Evolutionary conservation across 1,139 yeast species (phyloP).

Genomic region (Kodamaea anthophila): DNA sequence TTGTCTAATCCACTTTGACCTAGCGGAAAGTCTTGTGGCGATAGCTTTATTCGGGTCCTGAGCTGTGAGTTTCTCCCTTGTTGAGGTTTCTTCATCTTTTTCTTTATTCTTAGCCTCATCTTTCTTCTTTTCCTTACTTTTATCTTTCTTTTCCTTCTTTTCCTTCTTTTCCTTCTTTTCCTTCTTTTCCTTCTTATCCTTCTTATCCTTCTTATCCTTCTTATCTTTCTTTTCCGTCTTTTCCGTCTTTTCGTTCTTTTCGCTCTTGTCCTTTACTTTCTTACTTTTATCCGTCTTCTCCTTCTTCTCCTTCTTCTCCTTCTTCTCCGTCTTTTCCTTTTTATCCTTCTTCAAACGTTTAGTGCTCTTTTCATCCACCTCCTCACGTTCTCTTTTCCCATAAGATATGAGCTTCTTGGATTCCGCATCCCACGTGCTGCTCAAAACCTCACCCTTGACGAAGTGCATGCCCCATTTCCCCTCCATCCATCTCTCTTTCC

Average conservation of each 20-base stretch:
- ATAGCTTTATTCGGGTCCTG: constrained; percentile 19
- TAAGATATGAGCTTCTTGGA: constrained; percentile 29
- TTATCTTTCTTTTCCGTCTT: constrained; percentile 13
- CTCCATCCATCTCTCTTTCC: constrained; percentile 59
- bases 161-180: constrained; percentile 22
- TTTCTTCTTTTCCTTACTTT: constrained; percentile 13
- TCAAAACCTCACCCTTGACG: constrained; percentile 75
- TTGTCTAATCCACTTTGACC: constrained; percentile 83
- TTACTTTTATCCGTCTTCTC: constrained; percentile 21
- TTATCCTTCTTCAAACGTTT: constrained; percentile 7
- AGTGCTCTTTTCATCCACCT: constrained; percentile 8
- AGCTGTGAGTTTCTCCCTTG: constrained; percentile 11
- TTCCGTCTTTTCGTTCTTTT: constrained; percentile 16
- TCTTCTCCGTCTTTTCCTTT: constrained; percentile 13
- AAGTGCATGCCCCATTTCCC: constrained; percentile 88
- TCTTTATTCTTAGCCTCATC: constrained; percentile 15
- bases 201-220: constrained; percentile 16
- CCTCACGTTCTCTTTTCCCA: constrained; percentile 6
- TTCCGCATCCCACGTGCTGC: constrained; percentile 80
- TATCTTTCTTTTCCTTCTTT: constrained; percentile 19
- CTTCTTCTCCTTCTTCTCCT: constrained; percentile 23
- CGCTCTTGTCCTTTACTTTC: no score
- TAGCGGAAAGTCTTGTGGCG: constrained; percentile 64
- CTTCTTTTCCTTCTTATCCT: constrained; percentile 17
- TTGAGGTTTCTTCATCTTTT: constrained; percentile 23